phyloP scores from a whole-genome alignment of 1,284 basidiomycete species.

The Cryptococcus jaspeensis region DNA sequence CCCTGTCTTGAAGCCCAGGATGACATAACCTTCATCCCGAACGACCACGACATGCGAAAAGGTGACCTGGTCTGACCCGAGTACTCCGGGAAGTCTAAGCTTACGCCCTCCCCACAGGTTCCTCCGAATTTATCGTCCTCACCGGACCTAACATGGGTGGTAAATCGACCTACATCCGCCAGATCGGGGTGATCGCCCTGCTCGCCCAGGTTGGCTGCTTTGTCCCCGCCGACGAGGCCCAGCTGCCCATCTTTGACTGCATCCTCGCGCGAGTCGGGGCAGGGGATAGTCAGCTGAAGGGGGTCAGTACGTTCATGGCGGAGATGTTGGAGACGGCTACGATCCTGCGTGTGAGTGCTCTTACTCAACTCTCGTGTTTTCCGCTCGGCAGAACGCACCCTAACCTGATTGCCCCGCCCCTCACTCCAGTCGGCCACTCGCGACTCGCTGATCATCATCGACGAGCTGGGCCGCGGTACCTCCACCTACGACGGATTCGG shows the following conservation, averaged over 20 bases:
- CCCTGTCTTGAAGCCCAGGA: constrained; percentile 97
- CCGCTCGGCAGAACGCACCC: no score
- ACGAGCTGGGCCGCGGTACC: constrained; percentile 96
- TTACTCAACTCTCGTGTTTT: not conserved
- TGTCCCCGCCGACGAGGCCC: constrained; percentile 84
- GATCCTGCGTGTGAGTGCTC: constrained; percentile 77
- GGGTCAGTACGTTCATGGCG: constrained; percentile 98
- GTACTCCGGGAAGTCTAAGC: no score
- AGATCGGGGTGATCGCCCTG: constrained; percentile 88
- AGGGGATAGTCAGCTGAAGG: constrained; percentile 95
- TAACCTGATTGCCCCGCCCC: no score
- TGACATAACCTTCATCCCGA: constrained; percentile 91
- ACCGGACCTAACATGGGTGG: constrained; percentile 95
- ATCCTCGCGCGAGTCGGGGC: constrained; percentile 95
- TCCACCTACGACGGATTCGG: constrained; percentile 99
- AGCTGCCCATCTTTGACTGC: constrained; percentile 91
- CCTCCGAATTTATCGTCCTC: constrained; percentile 54
- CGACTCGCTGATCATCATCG: constrained; percentile 95
- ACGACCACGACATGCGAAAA: constrained; percentile 60
- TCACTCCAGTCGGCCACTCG: constrained; percentile 72
- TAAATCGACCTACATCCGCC: constrained; percentile 86
- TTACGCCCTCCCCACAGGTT: constrained; percentile 21
- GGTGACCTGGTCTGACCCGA: constrained; percentile 18
- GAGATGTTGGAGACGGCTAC: constrained; percentile 95
- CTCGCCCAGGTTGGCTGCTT: constrained; percentile 96